These are phyloP conservation scores for Paralagenidium karlingii DNA, from an alignment of 352 stramenopile genomes.

Conservation along the genomic window DNA sequence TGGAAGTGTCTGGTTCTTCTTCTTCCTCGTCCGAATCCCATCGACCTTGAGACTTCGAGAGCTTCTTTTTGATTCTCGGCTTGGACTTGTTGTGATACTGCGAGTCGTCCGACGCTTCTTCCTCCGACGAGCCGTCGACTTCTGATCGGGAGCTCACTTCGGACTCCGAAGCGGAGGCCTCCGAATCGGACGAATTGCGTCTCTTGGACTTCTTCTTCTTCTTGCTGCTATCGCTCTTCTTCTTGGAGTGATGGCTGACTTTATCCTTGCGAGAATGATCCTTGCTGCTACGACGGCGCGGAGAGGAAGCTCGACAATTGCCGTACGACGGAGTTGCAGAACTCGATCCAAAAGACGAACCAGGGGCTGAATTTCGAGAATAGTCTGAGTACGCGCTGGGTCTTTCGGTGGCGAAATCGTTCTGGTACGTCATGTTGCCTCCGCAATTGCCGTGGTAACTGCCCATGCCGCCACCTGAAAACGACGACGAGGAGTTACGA, in stretches of 20 bases:
- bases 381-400: slow-evolving; percentile 39
- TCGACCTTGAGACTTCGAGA: background rate
- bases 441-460: slow-evolving; percentile 5
- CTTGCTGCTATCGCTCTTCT: slow-evolving; percentile 22
- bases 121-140: slow-evolving; percentile 8
- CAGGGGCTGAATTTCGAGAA: too few species aligned
- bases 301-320: background rate
- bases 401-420: slow-evolving; percentile 56
- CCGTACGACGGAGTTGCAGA: slow-evolving; percentile 2
- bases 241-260: slow-evolving; percentile 7
- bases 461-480: slow-evolving; percentile 5
- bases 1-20: too few species aligned
- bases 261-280: background rate
- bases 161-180: slow-evolving; percentile 3
- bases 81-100: slow-evolving; percentile 13
- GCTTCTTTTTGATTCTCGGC: slow-evolving; percentile 15
- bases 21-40: slow-evolving; percentile 27
- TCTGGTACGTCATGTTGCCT: slow-evolving; percentile 27
- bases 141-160: slow-evolving; percentile 10
- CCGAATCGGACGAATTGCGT: slow-evolving; percentile 8
- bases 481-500: slow-evolving; percentile 29
- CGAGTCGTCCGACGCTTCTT: slow-evolving; percentile 1
- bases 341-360: background rate
- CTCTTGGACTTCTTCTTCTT: slow-evolving; percentile 28
- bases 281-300: slow-evolving; percentile 3